These are phyloP conservation scores for Uronychia setigera DNA, from an alignment of 73 alveolate species.

Conservation along the genomic window DNA sequence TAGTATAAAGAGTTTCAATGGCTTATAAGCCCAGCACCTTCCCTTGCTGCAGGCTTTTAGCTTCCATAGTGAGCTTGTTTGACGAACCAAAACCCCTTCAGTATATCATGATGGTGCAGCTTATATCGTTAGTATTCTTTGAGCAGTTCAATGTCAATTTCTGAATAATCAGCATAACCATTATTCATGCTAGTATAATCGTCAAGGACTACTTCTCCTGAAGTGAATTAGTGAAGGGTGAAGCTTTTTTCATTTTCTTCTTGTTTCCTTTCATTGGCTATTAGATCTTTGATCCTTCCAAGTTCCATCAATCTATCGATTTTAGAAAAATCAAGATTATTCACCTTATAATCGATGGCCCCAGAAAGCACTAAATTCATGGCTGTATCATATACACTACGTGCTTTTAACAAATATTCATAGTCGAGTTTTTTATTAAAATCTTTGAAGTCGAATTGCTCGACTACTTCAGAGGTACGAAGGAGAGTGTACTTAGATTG, in stretches of 20 bases:
- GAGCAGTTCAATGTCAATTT: background rate
- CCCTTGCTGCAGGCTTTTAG: conserved; percentile 36
- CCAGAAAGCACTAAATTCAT: background rate
- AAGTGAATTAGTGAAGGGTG: background rate
- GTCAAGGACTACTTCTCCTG: too few species aligned
- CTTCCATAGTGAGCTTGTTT: conserved; percentile 3
- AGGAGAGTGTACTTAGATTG: background rate
- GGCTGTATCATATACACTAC: background rate
- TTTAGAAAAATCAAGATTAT: background rate
- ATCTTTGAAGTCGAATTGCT: background rate
- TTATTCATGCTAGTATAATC: too few species aligned
- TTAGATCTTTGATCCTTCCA: background rate
- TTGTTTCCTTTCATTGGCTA: background rate
- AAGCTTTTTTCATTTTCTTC: background rate
- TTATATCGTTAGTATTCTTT: background rate
- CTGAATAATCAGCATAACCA: background rate
- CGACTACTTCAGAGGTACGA: background rate
- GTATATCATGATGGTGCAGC: background rate
- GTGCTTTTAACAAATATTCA: background rate
- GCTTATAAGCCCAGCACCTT: conserved; percentile 34
- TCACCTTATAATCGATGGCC: background rate
- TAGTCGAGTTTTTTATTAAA: too few species aligned
- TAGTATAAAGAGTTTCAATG: conserved; percentile 8
- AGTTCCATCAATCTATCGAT: background rate
- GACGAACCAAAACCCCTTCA: background rate